Evolutionary conservation across 176 grass and related monocot genomes (phyloP).

Genomic region (Cymbopogon citratus): DNA sequence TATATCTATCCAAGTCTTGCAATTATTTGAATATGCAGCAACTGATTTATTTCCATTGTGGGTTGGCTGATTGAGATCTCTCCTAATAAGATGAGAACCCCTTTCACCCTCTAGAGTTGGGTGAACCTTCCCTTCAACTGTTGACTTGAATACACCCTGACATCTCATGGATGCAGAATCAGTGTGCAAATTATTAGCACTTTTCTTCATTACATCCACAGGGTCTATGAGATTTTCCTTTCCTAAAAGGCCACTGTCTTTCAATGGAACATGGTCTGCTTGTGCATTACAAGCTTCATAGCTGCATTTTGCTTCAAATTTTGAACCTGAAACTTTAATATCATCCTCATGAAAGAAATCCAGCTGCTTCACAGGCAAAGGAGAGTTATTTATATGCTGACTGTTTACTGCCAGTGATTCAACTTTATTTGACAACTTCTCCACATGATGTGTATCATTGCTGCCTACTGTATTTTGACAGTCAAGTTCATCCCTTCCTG

Average conservation of each 20-base stretch:
- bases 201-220: conserved; percentile 23
- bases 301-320: conserved; percentile 33
- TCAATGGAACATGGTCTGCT: conserved; percentile 6
- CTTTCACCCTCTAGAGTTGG: neutral
- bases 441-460: conserved; percentile 44
- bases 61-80: conserved; percentile 13
- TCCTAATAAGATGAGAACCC: neutral
- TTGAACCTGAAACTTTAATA: conserved; percentile 18
- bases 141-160: conserved; percentile 11
- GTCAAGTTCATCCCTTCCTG: conserved; percentile 26
- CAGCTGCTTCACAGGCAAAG: conserved; percentile 80
- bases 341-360: conserved; percentile 84
- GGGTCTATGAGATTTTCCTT: neutral
- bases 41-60: conserved; percentile 4
- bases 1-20: conserved; percentile 29
- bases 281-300: neutral
- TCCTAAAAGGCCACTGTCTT: conserved; percentile 7
- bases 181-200: neutral
- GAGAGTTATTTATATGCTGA: conserved; percentile 46
- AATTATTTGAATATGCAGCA: conserved; percentile 13
- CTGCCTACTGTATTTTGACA: conserved; percentile 39
- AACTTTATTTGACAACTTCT: conserved; percentile 31
- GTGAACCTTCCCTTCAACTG: conserved; percentile 1
- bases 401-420: conserved; percentile 1
- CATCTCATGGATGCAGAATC: neutral